phyloP scores from a whole-genome alignment of 331 rosid genomes.

The Cydonia oblonga region DNA sequence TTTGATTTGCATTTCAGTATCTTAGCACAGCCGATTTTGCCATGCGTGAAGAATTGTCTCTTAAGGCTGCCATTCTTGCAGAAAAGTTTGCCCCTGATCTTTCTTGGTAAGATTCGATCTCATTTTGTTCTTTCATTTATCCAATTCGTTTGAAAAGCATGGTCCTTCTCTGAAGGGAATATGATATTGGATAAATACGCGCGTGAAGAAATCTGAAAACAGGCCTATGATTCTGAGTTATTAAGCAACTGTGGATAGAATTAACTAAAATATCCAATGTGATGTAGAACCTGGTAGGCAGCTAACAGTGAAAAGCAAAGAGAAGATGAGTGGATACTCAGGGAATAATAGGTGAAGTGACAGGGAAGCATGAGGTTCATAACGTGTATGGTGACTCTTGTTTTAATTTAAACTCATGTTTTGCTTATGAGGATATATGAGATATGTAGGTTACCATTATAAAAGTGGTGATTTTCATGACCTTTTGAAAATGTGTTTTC shows the following conservation, averaged over 20 bases:
- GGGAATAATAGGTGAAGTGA: neutral
- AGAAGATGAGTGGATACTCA: neutral
- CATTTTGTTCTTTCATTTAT: too few relatives aligned
- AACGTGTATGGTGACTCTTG: neutral
- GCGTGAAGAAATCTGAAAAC: neutral
- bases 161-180: neutral
- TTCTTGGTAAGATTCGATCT: slow-evolving; percentile 56
- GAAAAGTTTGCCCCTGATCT: slow-evolving; percentile 99
- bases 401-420: neutral
- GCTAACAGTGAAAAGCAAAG: neutral
- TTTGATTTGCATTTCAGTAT: slow-evolving; percentile 51
- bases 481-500: neutral
- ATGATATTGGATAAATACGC: neutral
- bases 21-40: slow-evolving; percentile 97
- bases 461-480: neutral
- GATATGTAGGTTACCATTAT: neutral
- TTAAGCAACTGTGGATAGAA: neutral
- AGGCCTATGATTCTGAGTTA: neutral
- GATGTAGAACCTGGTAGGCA: neutral
- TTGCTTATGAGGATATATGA: neutral
- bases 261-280: neutral
- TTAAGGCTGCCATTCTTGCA: slow-evolving; percentile 98
- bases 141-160: neutral
- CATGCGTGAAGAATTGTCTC: slow-evolving; percentile 97
- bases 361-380: neutral